Conservation (phyloP, 2,329 filamentous ascomycete species). For the Tolypocladium ovalisporum region DNA sequence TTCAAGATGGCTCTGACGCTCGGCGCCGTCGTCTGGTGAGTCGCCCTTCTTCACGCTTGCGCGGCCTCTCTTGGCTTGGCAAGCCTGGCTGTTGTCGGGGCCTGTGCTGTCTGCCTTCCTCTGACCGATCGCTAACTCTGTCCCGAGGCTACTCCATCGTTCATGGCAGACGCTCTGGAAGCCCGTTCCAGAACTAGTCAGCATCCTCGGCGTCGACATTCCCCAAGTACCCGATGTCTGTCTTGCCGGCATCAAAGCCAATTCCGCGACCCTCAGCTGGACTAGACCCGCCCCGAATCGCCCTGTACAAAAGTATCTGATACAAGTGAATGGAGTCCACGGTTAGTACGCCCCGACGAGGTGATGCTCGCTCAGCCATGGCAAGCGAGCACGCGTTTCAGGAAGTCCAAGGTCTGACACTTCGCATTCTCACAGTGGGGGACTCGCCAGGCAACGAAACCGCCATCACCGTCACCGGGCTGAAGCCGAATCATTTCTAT, state of each 20-base stretch:
- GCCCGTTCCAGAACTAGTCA: slow-evolving; percentile 81
- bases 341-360: slow-evolving; percentile 40
- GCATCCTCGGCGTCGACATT: slow-evolving; percentile 86
- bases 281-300: slow-evolving; percentile 56
- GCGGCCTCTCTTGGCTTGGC: background rate
- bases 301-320: slow-evolving; percentile 74
- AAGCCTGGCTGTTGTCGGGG: background rate
- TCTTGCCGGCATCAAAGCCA: slow-evolving; percentile 76
- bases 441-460: slow-evolving; percentile 50
- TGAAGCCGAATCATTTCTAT: slow-evolving; percentile 82
- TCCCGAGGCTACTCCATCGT: slow-evolving; percentile 65
- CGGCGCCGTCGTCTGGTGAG: slow-evolving; percentile 42
- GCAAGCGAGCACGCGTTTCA: background rate
- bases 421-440: slow-evolving; percentile 49
- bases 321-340: slow-evolving; percentile 88
- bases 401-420: background rate
- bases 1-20: slow-evolving; percentile 45
- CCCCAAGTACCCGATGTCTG: slow-evolving; percentile 83
- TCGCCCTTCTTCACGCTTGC: slow-evolving; percentile 4
- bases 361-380: too few relatives aligned
- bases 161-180: slow-evolving; percentile 84
- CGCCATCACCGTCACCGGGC: slow-evolving; percentile 77
- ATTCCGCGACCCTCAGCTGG: slow-evolving; percentile 87
- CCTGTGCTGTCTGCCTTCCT: slow-evolving; percentile 1
- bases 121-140: slow-evolving; percentile 1